Evolutionary conservation across 257 asterid genomes (phyloP), one percentile per base, ranked within the genome.

Genomic region (Penstemon davidsonii): DNA sequence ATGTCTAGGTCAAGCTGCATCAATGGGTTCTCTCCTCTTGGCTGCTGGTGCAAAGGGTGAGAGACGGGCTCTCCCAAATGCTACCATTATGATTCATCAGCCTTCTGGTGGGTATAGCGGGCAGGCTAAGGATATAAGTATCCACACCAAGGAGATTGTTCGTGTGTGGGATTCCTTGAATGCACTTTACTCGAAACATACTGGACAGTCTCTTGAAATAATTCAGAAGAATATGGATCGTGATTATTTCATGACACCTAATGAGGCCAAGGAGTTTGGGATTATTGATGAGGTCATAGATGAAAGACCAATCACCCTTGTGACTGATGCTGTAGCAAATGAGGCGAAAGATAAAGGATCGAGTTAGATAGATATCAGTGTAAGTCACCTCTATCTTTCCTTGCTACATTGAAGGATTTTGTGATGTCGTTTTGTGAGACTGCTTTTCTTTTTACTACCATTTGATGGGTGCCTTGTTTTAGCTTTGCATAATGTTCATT

Each of bases 31-130:
- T 73, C 97, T 92, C 60, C 96, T 92, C 63, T 77, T 92, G 81
- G 95, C 97, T 63, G 91, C 98, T 75, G 98, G 98, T 56, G 86
- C 98, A 46, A 90, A 88, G 83, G 98, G 98, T 71, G 87, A 85
- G 86, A 83, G 98, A 66, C 76, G 87, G 53, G 64, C 95, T 66
- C 95, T 92, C 51, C 98, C 98, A 49, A 92, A 92, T 68, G 96
- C 98, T 52, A 82, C 96, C 4, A 69, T 92, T 54, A 92, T 92
- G 98, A 81, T 90, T 77, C 97, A 90, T 75, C 98, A 90, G 78
- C 97, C 97, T 73, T 90, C 96, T 67, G 96, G 97, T 74, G 98
- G 98, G 43, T 83, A 82, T 67, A 90, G 88, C 70, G 98, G 98
- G 39, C 98, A 90, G 76, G 96, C 98, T 44, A 87, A 85, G 81